Evolutionary conservation across 768 basidiomycete species (phyloP), one percentile per base, ranked within the genome.

Genomic region (Melanogaster broomeanus): DNA sequence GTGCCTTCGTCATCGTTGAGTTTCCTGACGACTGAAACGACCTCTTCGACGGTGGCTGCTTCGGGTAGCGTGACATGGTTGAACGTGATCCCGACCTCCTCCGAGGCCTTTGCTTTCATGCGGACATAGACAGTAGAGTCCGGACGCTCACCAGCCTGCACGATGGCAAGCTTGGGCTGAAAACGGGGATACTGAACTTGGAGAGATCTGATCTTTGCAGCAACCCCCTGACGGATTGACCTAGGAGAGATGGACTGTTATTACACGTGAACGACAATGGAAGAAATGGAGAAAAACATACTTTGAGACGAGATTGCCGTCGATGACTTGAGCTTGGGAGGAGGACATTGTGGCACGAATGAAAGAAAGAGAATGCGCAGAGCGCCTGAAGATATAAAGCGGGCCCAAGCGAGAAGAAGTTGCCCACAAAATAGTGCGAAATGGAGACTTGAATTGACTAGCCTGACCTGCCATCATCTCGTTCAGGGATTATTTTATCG

Each of bases 81-180:
- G 70, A 90, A 88, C 52, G 78, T 82, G 73, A 98, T 90, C 52
- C 97, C 95, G 58, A 90, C 87, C 73, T 98, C 93, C 61, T 93
- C 84, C 11, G 94, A 90, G 11, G 97, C 97, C 71, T 95, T 98
- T 38, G 83, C 78, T 74, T 99, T 99, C 96, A 98, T 98, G 64
- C 93, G 92, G 59, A 99, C 87, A 72, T 99, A 99, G 37, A 87
- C 86, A 18, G 78, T 75, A 6, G 95, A 98, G 69, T 98, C 96
- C 19, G 93, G 85, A 52, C 92, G 88, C 27, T 86, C 83, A 48
- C 97, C 97, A 45, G 93, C 93, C 72, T 98, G 97, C 40, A 99
- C 81, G 71, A 99, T 93, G 59, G 84, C 90, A 16, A 99, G 81
- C 67, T 87, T 84, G 12, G 97, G 90, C 62, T 86, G 82, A 77